phyloP scores from a whole-genome alignment of 2,329 filamentous ascomycete species.

The Gaeumannomyces sp. region DNA sequence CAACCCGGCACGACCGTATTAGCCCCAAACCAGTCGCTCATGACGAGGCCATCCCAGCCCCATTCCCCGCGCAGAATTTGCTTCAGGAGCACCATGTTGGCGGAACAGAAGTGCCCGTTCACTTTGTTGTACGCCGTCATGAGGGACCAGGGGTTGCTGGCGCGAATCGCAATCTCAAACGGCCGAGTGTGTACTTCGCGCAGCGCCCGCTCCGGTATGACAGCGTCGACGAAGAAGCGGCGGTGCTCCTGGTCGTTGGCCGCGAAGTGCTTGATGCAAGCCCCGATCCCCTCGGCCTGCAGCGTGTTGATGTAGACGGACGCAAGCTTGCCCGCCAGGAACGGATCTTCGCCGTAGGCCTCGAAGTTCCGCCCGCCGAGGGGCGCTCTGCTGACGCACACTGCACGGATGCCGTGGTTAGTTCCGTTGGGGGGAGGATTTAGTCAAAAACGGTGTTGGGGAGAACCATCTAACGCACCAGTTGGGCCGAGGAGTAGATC shows the following conservation, averaged over 20 bases:
- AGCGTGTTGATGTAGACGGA: constrained; percentile 26
- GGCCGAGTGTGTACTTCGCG: constrained; percentile 59
- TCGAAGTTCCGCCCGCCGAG: constrained; percentile 60
- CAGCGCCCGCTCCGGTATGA: constrained; percentile 46
- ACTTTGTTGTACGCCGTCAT: constrained; percentile 56
- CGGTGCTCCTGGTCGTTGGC: constrained; percentile 45
- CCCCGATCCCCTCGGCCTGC: constrained; percentile 24
- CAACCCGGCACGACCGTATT: constrained; percentile 18
- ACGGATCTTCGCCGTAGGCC: constrained; percentile 50
- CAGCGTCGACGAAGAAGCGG: constrained; percentile 39
- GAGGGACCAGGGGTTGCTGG: constrained; percentile 46
- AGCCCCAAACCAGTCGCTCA: constrained; percentile 20
- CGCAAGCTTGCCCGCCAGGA: constrained; percentile 25
- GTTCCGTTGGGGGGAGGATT: background rate
- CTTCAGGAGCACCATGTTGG: constrained; percentile 3
- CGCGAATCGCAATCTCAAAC: constrained; percentile 54
- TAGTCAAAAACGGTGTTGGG: too few relatives aligned
- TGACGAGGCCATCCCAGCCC: constrained; percentile 11
- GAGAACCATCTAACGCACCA: constrained; percentile 14
- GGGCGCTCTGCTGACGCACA: constrained; percentile 52
- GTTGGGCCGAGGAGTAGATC: constrained; percentile 55
- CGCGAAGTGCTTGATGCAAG: constrained; percentile 29
- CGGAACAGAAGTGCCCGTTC: constrained; percentile 22
- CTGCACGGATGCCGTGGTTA: background rate
- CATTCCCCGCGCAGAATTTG: constrained; percentile 11